Evolutionary conservation across 805 yeast species (phyloP), one percentile per base, ranked within the genome.

Genomic region (Candida alai): DNA sequence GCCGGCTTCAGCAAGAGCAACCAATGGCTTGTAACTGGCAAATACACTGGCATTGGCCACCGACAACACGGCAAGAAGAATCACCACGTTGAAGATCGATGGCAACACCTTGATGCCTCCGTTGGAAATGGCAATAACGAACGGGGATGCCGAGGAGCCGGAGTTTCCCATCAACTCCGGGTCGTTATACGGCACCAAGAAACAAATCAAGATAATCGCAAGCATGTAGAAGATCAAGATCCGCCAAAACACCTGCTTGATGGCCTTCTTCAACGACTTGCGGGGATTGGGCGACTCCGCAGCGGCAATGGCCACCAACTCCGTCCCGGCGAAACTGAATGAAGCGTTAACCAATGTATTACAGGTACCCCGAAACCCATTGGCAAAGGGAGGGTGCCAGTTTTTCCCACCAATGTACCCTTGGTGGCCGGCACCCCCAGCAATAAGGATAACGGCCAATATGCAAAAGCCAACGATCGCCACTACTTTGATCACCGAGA

Each of bases 21-120:
- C 76, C 34, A 81, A 49, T 9, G 84, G 68, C 67, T 87, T 74
- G 32, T 85, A 78, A 34, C 78, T 71, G 14, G 79, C 82, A 52
- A 70, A 81, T 20, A 80, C 73, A 6, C 86, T 73, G 19, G 85
- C 76, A 64, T 80, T 81, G 47, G 84, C 86, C 34, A 80, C 87
- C 8, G 86, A 79, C 36, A 80, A 58, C 21, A 81, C 84, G 6
- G 87, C 78, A 40, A 80, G 54, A 61, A 81, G 62, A 43, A 81
- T 78, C 28, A 81, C 84, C 18, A 75, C 84, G 52, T 81, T 81
- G 65, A 81, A 78, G 43, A 81, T 72, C 39, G 78, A 75, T 33
- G 87, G 87, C 32, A 80, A 68, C 28, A 76, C 81, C 29, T 58
- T 60, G 44, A 80, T 74, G 46, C 82, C 80, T 24, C 74, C 80